Evolutionary conservation across 768 basidiomycete species (phyloP).

Genomic region (Daedaleopsis nitida): DNA sequence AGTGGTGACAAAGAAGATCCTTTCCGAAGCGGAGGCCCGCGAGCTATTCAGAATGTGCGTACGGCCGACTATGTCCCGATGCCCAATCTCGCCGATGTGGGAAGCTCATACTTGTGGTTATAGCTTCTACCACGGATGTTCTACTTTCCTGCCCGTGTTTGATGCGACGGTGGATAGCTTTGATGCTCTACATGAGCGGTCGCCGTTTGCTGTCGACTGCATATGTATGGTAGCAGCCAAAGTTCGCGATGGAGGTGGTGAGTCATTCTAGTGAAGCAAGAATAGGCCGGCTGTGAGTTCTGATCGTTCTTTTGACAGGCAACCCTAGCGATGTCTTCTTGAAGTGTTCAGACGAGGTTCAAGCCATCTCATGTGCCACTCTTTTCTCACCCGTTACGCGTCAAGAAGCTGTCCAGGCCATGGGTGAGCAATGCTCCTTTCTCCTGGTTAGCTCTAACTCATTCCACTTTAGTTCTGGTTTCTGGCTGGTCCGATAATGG

Average conservation of each 20-base stretch:
- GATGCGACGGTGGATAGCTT: conserved; percentile 83
- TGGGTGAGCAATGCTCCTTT: conserved; percentile 58
- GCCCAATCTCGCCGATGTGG: conserved; percentile 6
- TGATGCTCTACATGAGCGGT: conserved; percentile 82
- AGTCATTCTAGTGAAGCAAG: conserved; percentile 21
- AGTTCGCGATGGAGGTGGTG: conserved; percentile 89
- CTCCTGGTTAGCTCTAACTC: not conserved
- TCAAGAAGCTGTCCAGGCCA: conserved; percentile 89
- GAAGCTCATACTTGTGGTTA: conserved; percentile 11
- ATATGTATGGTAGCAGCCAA: conserved; percentile 94
- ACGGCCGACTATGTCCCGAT: conserved; percentile 8
- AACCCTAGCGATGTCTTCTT: conserved; percentile 73
- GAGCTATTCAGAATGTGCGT: conserved; percentile 84
- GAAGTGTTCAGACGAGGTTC: conserved; percentile 82
- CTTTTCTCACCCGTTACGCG: conserved; percentile 85
- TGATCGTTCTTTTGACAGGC: conserved; percentile 41
- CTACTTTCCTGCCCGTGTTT: conserved; percentile 87
- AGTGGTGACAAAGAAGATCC: conserved; percentile 86
- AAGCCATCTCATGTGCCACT: conserved; percentile 80
- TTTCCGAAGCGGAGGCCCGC: conserved; percentile 81
- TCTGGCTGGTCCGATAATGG: conserved; percentile 95
- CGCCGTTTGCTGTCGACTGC: conserved; percentile 89
- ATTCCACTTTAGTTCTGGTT: conserved; percentile 62
- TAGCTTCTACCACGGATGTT: conserved; percentile 93
- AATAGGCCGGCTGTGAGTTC: not conserved